phyloP scores from a whole-genome alignment of 352 stramenopile genomes.

The Plasmopara halstedii region DNA sequence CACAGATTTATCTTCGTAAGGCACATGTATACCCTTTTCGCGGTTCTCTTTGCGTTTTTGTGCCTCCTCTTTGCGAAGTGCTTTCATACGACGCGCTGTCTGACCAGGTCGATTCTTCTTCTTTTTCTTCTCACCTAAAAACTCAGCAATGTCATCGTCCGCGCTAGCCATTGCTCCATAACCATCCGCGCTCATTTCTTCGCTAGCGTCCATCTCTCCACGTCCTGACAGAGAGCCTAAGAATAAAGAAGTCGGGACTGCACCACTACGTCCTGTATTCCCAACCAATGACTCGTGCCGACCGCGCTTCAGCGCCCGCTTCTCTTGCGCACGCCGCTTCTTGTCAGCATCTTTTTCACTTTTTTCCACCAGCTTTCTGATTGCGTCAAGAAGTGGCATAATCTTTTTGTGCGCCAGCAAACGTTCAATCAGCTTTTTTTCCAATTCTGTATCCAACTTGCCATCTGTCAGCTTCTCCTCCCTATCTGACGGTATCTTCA shows the following conservation, averaged over 20 bases:
- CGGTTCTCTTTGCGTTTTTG: slow-evolving; percentile 38
- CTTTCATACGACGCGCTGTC: slow-evolving; percentile 72
- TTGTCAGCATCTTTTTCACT: slow-evolving; percentile 50
- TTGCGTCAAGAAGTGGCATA: slow-evolving; percentile 49
- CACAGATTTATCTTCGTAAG: slow-evolving; percentile 16
- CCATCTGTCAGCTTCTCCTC: slow-evolving; percentile 33
- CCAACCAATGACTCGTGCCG: slow-evolving; percentile 51
- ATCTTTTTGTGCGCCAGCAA: slow-evolving; percentile 68
- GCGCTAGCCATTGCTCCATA: slow-evolving; percentile 36
- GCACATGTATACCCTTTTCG: slow-evolving; percentile 33
- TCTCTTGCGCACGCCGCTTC: slow-evolving; percentile 48
- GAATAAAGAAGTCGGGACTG: slow-evolving; percentile 58
- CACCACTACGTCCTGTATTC: slow-evolving; percentile 42
- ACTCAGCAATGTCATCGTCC: slow-evolving; percentile 78
- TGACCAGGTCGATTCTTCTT: slow-evolving; percentile 78
- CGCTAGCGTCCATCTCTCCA: slow-evolving; percentile 23
- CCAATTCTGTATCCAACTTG: slow-evolving; percentile 13
- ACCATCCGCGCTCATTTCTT: slow-evolving; percentile 13
- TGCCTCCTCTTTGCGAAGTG: slow-evolving; percentile 59
- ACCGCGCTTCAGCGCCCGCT: slow-evolving; percentile 49
- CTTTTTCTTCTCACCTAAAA: slow-evolving; percentile 80
- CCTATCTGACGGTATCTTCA: slow-evolving; percentile 1
- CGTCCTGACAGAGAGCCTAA: slow-evolving; percentile 62
- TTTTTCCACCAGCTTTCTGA: slow-evolving; percentile 42
- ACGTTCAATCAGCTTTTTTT: slow-evolving; percentile 43